Evolutionary conservation across 2,329 filamentous ascomycete species (phyloP), one percentile per base, ranked within the genome.

Genomic region (Ophiosphaerella korrae): DNA sequence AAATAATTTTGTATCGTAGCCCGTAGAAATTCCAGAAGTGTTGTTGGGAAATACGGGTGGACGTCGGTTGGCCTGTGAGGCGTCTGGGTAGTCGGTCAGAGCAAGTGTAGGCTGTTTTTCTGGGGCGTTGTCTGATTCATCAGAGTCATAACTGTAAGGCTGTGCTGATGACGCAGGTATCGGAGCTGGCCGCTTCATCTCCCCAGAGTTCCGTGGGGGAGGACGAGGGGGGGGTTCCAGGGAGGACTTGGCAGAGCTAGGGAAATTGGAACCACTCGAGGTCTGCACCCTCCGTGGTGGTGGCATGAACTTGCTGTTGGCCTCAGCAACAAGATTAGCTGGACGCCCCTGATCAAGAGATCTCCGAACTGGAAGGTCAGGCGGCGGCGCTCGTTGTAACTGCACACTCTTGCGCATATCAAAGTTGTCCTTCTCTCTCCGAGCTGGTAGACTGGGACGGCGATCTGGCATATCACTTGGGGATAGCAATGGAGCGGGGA

Each of bases 1-100:
- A 67, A 97, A 87, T 26, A 92, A 79, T 36, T 91, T 87, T 5
- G 90, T 89, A 57, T 97, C 94, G 61, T 96, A 94, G 63, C 90
- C 92, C 3, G 89, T 92, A 26, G 82, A 76, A 49, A 99, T 92
- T 57, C 93, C 89, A 44, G 82, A 82, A n/a, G 84, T 82, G 0
- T 89, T 88, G 36, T 86, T 82, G 62, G 86, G 88, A 61, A 90
- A 85, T 44, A 82, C 83, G 0, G 94, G 94, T 13, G 90, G 88
- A 42, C 92, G 84, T 42, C 94, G 85, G 68, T 97, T 99, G 2
- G 90, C 85, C 58, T 88, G 87, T 1, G 91, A 90, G 1, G 88
- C 80, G 73, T 99, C 92, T 0, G 94, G 94, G 69, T 90, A 97
- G 42, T 89, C 84, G 7, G 82, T 83, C 16, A 74, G 50, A 77